Evolutionary conservation across 75 land plant species (phyloP).

Genomic region (Larix kaempferi): DNA sequence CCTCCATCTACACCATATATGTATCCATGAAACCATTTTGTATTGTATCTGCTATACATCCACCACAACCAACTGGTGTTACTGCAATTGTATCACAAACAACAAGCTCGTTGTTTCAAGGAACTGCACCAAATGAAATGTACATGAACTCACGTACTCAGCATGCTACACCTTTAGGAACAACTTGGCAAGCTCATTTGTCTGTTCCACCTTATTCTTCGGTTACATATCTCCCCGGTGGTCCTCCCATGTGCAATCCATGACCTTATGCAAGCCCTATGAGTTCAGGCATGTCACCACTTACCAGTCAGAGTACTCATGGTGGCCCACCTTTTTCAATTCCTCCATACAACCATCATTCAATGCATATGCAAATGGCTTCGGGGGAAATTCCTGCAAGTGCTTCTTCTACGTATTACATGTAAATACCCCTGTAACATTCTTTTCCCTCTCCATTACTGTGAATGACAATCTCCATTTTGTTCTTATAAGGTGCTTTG

Average conservation of each 20-base stretch:
- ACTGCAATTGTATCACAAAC: neutral
- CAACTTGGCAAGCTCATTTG: neutral
- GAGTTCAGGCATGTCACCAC: neutral
- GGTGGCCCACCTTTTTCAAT: neutral
- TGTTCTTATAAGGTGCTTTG: too few relatives aligned
- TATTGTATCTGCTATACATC: neutral
- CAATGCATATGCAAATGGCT: too few relatives aligned
- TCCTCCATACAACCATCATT: neutral
- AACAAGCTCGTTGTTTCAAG: neutral
- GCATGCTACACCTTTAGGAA: neutral
- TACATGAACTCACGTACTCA: neutral
- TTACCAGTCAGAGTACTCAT: neutral
- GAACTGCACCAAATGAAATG: constrained; percentile 3
- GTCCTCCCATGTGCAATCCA: neutral
- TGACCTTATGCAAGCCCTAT: neutral
- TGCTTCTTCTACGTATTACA: too few relatives aligned
- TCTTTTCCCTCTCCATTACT: too few relatives aligned
- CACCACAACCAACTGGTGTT: neutral
- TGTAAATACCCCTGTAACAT: too few relatives aligned
- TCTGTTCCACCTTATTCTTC: neutral
- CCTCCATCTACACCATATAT: neutral
- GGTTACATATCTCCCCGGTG: neutral
- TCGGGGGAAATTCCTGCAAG: too few relatives aligned
- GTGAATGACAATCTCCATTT: too few relatives aligned
- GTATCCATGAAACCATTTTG: neutral